Base-by-base conservation (phyloP, 1,139 yeast genomes). In the Geotrichum citri-aurantii region DNA sequence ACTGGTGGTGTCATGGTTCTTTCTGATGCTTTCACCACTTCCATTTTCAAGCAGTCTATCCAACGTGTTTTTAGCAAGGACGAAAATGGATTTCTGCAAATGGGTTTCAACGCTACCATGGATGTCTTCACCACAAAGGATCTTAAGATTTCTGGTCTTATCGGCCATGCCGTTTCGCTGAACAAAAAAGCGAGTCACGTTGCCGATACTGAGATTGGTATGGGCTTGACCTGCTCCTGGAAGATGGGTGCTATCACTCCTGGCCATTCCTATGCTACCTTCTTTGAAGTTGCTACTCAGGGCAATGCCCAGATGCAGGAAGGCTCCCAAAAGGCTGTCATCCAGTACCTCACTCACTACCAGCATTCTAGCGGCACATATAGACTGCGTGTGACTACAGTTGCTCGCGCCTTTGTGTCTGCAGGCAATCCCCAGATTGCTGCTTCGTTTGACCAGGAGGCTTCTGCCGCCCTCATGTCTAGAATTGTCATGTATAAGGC, bases 161-260 rank as follows among this genome's bases (percentile, higher is more conserved):
- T 92, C 69, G 98, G 98, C 46, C 93, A 89, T 71, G 96, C 93
- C 4, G 56, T 61, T 37, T 66, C 69, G 3, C 56, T 67, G 50
- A 81, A 81, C 65, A 68, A 68, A 59, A 68, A 68, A 58, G 59
- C 61, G 27, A 69, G 81, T 33, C 88, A 88, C 70, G 92, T 93
- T 47, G 88, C 97, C 37, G 99, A 95, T 71, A 83, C 93, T 59
- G 97, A 91, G 73, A 83, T 92, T 63, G 99, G 99, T 64, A 78
- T 90, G 63, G 98, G 99, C 62, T 92, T 95, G 61, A 86, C 97
- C 10, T 85, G 88, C 60, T 84, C 87, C 64, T 93, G 95, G 90
- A 85, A 84, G 69, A 80, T 93, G 77, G 84, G 96, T 67, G 79
- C 92, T 6, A 75, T 91, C 58, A 81, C 95, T 8, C 97, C 99